Percentiles rank a stretch among this genome's conserved stretches.
Evolutionary conservation across 208 protist species (phyloP).

Genomic region (Acanthamoeba divionensis): DNA sequence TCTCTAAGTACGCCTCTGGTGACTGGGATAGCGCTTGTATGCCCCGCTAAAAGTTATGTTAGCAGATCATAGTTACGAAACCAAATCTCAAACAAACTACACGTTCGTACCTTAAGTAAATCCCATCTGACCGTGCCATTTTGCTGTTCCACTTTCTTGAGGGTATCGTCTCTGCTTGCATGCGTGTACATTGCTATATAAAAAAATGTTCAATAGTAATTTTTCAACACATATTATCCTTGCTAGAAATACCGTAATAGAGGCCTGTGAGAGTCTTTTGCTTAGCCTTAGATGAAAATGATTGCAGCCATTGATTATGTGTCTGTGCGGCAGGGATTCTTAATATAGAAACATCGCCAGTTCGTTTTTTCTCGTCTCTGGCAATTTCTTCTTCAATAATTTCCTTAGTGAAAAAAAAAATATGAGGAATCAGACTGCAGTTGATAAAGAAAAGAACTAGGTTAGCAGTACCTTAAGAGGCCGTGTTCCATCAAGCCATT

Average conservation of each 20-base stretch:
- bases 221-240: too few relatives aligned
- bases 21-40: slow-evolving; percentile 71
- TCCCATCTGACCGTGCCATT: neutral
- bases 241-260: slow-evolving; percentile 34
- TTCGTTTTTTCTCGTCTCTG: neutral
- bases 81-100: too few relatives aligned
- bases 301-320: slow-evolving; percentile 68
- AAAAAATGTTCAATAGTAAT: neutral
- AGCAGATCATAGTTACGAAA: neutral
- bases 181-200: slow-evolving; percentile 29
- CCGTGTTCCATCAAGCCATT: slow-evolving; percentile 86
- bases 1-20: slow-evolving; percentile 77
- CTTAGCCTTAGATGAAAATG: slow-evolving; percentile 19
- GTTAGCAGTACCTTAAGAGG: slow-evolving; percentile 70
- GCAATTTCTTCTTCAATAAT: slow-evolving; percentile 75
- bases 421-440: too few relatives aligned
- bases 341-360: slow-evolving; percentile 55
- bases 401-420: neutral
- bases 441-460: neutral
- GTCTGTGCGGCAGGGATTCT: slow-evolving; percentile 57
- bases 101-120: neutral
- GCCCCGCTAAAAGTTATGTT: slow-evolving; percentile 51
- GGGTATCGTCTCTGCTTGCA: slow-evolving; percentile 22
- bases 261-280: neutral
- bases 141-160: slow-evolving; percentile 54